phyloP scores from a whole-genome alignment of 2,329 filamentous ascomycete genomes.

The Colletotrichum eremochloae region DNA sequence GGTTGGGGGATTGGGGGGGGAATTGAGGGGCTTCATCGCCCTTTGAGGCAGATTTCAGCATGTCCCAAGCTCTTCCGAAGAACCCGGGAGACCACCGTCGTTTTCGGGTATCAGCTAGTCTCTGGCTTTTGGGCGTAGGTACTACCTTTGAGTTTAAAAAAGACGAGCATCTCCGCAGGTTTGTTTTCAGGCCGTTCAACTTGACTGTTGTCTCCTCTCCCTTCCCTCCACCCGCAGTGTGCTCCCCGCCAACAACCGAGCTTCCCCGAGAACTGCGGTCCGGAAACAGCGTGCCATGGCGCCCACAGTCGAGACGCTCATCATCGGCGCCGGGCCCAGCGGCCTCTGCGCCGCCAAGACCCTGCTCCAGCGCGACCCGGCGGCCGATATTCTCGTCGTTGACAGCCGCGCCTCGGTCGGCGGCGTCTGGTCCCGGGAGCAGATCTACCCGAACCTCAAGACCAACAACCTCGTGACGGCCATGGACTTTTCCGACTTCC shows the following conservation, averaged over 20 bases:
- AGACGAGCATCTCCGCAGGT: neutral
- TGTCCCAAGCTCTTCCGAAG: neutral
- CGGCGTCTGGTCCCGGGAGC: conserved; percentile 58
- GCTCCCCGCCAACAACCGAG: neutral
- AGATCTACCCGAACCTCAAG: conserved; percentile 57
- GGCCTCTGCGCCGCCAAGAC: conserved; percentile 63
- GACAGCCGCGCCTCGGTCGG: conserved; percentile 57
- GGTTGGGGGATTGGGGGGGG: too few species aligned
- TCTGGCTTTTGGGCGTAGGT: neutral
- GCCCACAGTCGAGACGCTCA: conserved; percentile 42
- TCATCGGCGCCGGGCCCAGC: conserved; percentile 49
- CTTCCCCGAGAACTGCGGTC: neutral
- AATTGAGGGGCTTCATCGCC: too few species aligned
- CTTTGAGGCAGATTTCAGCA: neutral
- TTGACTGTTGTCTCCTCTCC: neutral
- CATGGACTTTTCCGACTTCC: conserved; percentile 56
- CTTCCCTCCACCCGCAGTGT: too few species aligned
- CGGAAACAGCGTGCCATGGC: conserved; percentile 12
- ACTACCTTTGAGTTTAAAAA: neutral
- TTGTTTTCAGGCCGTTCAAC: neutral
- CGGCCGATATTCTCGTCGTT: conserved; percentile 56
- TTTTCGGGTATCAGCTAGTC: neutral
- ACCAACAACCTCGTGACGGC: conserved; percentile 58
- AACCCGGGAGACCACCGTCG: neutral
- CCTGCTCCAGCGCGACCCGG: conserved; percentile 57